Evolutionary conservation across 1,284 basidiomycete species (phyloP), one percentile per base, ranked within the genome.

Genomic region (Cerioporus squamosus): DNA sequence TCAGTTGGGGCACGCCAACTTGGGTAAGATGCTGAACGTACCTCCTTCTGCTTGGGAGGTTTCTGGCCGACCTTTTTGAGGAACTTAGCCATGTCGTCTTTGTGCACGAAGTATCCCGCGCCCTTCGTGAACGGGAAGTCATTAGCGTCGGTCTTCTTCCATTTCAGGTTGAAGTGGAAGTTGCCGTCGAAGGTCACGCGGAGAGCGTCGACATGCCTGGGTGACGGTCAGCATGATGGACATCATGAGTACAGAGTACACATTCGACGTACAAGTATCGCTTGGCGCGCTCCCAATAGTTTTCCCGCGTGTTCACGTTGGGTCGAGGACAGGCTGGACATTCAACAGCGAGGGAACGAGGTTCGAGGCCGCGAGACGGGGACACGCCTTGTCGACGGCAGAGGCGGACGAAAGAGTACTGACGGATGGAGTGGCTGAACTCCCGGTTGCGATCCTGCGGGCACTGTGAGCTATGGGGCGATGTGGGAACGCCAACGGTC

Each of bases 391-490:
- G 62, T 47, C 1, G 60, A 54, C 42, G 62, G 63, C n/a, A 55
- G 9, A 10, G 52, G 36, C 24, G 58, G 49, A 52, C 44, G 54
- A 53, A 60, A 10, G 18, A 15, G 17, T 39, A 63, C n/a, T 61
- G 51, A 0, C 62, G 60, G 2, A 33, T 39, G 0, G 59, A 43
- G 2, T 22, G 55, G 44, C 59, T 33, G 38, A 68, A 62, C 43
- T 64, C 62, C 0, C 61, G 56, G n/a, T 66, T 63, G 1, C 64
- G 64, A 54, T 66, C 60, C 63, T 66, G 33, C 10, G 3, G 5
- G 14, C 33, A 36, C 3, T 36, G 14, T 36, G 33, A 36, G 14
- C 33, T 3, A 9, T 15, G 33, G 33, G 5, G 5, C 14, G 10
- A 36, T 3, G 15, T 29, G 31, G 2, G 3, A 43, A 23, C 9